Base-by-base conservation (phyloP, 2,329 filamentous ascomycete genomes). In the Chrysoporthe austroafricana region DNA sequence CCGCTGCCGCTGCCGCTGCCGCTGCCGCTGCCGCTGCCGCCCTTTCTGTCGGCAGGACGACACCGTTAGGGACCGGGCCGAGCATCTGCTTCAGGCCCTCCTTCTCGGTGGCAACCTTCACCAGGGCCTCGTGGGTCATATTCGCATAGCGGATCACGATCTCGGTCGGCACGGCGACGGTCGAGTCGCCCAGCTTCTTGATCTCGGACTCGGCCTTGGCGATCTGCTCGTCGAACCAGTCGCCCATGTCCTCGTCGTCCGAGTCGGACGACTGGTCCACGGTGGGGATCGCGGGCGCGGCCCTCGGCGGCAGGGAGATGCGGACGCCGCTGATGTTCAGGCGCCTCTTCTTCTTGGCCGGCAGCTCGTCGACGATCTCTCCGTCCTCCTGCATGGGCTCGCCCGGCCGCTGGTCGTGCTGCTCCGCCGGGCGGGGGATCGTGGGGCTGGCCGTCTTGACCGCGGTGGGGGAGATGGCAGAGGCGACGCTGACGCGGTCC, bases 241-340 rank as follows among this genome's bases (percentile, higher is more conserved):
- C 84, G 21, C 82, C 85, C 78, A 88, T 84, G 57, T 86, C 84
- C 60, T 88, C 86, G 66, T 88, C 86, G 56, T 88, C 83, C 71
- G 82, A 83, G 64, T 88, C 85, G 0, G 85, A 86, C 58, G 84
- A 83, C 64, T 80, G 78, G 59, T 82, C 81, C 4, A 77, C 70
- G 13, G 78, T 72, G 13, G 73, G 71, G 39, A 74, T 69, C 11
- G 70, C 72, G 18, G 63, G 42, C 6, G 74, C 71, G 63, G 76
- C 74, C 67, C 79, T 82, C 8, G 77, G 74, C 2, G 82, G 81
- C 32, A 84, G 62, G 26, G 78, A 75, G 62, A 84, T 80, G 61
- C 75, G 78, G 7, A 80, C 77, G 21, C 77, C 68, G 11, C 69
- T 63, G 3, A 76, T 74, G 16, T 74, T 73, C 14, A 82, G 70